Evolutionary conservation across 768 basidiomycete species (phyloP), one percentile per base, ranked within the genome.

Genomic region (Hirschioporus abietinus): DNA sequence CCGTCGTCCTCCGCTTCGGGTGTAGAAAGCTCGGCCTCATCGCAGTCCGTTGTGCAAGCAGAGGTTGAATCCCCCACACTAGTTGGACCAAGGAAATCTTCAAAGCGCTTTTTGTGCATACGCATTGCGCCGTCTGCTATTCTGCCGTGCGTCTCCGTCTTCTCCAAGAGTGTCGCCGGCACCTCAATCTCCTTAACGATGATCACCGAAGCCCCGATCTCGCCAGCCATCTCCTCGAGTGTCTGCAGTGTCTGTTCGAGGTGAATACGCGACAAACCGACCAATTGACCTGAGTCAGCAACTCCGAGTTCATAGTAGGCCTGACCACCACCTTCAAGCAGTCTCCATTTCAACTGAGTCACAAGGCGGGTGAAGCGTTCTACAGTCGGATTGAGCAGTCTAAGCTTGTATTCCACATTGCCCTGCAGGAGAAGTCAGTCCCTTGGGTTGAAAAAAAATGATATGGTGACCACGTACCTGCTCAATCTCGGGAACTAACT

Each of bases 311-410:
- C 93, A 68, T 95, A 95, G 74, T 91, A 89, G 0, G 93, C 92
- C 72, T 89, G 87, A 0, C 92, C 92, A 1, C 89, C 87, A 18
- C 93, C 93, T 74, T 95, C 90, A 62, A 92, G 84, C 9, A 95
- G 83, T 1, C 96, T 86, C 95, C 96, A 98, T 73, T 96, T 95
- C 77, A 97, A 86, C 78, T 98, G 96, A 0, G 96, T 98, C 65
- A 95, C 92, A 24, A 99, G 89, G 67, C 89, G 86, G 3, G 86
- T 84, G 70, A 93, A 93, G 61, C 92, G 91, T 4, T 86, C 82
- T 0, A 87, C 85, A 17, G 91, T 83, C 0, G 95, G 93, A 63
- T 87, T 82, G 57, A 95, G 84, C 24, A 96, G 88, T 75, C 95
- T 93, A 35, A 96, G 85, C 77, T 97, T 97, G 81, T 97, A 97